Evolutionary conservation across 108 stramenopile genomes (phyloP).

Genomic region (Nitzschia inconspicua): DNA sequence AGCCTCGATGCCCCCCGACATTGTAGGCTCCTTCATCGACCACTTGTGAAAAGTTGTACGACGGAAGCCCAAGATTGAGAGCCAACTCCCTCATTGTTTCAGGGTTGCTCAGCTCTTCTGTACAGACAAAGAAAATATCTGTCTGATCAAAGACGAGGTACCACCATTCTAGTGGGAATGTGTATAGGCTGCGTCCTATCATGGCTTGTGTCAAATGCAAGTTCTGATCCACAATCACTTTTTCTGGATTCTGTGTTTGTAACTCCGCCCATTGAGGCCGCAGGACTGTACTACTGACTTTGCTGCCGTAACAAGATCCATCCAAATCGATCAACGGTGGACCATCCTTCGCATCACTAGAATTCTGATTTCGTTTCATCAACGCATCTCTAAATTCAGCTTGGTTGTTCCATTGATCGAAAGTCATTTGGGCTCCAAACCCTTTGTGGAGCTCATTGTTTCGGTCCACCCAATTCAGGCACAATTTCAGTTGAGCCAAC

Average conservation of each 20-base stretch:
- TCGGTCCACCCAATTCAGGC: constrained; percentile 30
- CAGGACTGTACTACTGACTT: constrained; percentile 38
- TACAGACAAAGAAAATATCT: constrained; percentile 47
- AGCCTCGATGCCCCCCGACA: constrained; percentile 76
- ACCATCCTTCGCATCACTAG: background rate
- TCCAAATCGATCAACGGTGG: constrained; percentile 68
- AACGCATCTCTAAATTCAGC: constrained; percentile 30
- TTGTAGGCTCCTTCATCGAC: constrained; percentile 63
- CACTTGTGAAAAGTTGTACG: constrained; percentile 52
- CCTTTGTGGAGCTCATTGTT: background rate
- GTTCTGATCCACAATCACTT: constrained; percentile 47
- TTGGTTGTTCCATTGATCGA: constrained; percentile 9
- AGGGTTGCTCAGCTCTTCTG: constrained; percentile 63
- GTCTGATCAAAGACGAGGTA: constrained; percentile 43
- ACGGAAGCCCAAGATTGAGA: constrained; percentile 59
- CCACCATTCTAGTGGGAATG: constrained; percentile 86
- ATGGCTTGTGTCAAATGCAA: constrained; percentile 63
- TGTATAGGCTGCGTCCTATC: constrained; percentile 71
- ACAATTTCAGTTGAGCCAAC: constrained; percentile 49
- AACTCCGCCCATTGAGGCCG: constrained; percentile 66
- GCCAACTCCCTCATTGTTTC: constrained; percentile 48
- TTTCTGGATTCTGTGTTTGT: constrained; percentile 47
- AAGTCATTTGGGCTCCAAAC: constrained; percentile 14
- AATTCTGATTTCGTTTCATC: constrained; percentile 28
- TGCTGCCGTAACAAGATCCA: constrained; percentile 58